These are phyloP conservation scores for Schizochytrium sp. DNA, from an alignment of 108 stramenopile genomes.

Conservation along the genomic window DNA sequence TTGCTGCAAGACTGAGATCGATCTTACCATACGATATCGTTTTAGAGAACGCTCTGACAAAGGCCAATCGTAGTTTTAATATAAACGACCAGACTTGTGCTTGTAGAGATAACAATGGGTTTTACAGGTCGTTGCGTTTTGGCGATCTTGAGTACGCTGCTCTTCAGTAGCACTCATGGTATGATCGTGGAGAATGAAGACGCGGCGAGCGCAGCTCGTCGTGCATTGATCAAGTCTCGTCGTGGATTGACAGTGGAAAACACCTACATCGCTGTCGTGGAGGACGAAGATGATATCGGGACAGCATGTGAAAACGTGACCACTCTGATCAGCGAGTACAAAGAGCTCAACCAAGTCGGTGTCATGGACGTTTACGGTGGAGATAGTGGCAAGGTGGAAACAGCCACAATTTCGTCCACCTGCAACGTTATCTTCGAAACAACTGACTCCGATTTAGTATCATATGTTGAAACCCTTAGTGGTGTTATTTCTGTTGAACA, in stretches of 20 bases:
- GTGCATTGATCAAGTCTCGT: background rate
- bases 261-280: background rate
- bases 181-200: background rate
- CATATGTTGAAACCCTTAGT: background rate
- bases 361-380: background rate
- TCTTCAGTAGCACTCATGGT: background rate
- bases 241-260: background rate
- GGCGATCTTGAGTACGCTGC: too few species aligned
- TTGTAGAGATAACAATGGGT: too few species aligned
- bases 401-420: background rate
- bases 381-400: background rate
- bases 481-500: background rate
- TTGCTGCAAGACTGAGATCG: too few species aligned
- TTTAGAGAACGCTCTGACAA: too few species aligned
- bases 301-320: background rate
- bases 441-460: background rate
- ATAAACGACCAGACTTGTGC: too few species aligned
- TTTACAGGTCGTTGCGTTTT: too few species aligned
- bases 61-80: too few species aligned
- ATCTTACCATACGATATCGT: too few species aligned
- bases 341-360: background rate
- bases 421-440: background rate
- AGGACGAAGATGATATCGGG: background rate
- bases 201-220: background rate
- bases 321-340: background rate